A percentile compares a stretch with the other conserved stretches of the same genome.
These are phyloP conservation scores for Candida freyschussii DNA, from an alignment of 1,139 yeast species.

Conservation along the genomic window DNA sequence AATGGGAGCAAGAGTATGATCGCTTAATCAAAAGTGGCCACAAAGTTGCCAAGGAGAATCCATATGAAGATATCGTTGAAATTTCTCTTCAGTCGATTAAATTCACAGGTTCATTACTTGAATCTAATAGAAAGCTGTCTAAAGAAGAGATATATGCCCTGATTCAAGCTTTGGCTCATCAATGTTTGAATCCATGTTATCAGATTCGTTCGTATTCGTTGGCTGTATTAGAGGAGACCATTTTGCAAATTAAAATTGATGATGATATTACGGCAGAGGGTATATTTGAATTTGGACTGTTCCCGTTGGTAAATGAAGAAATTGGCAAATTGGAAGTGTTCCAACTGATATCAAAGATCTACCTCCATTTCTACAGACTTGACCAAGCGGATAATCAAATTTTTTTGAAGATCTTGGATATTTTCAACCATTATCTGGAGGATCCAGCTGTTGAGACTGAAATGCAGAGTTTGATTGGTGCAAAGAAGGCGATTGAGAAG, in stretches of 20 bases:
- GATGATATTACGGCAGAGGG: conserved; percentile 44
- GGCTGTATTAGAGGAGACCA: conserved; percentile 44
- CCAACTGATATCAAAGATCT: conserved; percentile 64
- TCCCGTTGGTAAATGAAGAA: conserved; percentile 69
- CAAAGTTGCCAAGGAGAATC: conserved; percentile 40
- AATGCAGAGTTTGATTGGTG: conserved; percentile 34
- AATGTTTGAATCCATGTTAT: conserved; percentile 83
- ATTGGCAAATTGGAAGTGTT: conserved; percentile 65
- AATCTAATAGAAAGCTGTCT: conserved; percentile 19
- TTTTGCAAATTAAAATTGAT: conserved; percentile 33
- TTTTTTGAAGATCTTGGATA: conserved; percentile 43
- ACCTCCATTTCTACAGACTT: conserved; percentile 50
- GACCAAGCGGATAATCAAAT: conserved; percentile 38
- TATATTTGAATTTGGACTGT: conserved; percentile 65
- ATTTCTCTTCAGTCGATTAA: conserved; percentile 59
- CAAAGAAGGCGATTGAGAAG: conserved; percentile 30
- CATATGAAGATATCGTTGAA: conserved; percentile 49
- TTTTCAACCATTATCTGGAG: conserved; percentile 43
- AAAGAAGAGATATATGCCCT: conserved; percentile 46
- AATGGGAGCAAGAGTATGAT: conserved; percentile 62
- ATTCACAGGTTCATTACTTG: conserved; percentile 48
- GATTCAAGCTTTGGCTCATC: conserved; percentile 78
- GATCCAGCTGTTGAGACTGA: conserved; percentile 36
- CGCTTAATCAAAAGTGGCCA: conserved; percentile 38
- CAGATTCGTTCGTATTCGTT: conserved; percentile 67